Conservation (phyloP, 2,329 filamentous ascomycete species). For the Cryphonectria naterciae region DNA sequence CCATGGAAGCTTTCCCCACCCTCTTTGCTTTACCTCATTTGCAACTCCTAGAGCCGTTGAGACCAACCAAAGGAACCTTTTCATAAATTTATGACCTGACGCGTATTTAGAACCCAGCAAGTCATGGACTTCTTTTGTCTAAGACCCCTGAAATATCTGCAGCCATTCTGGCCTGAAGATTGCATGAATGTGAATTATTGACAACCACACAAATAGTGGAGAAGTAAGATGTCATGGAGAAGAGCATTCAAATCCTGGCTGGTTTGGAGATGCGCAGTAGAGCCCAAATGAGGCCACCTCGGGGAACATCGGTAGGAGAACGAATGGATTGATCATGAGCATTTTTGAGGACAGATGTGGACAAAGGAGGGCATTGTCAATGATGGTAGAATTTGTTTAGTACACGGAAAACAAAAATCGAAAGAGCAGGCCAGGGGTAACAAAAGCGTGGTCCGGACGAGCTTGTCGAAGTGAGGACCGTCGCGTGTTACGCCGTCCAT, state of each 20-base stretch:
- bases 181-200: not conserved
- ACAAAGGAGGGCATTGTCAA: not conserved
- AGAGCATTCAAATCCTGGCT: too few relatives aligned
- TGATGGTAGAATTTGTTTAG: not conserved
- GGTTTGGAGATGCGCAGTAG: not conserved
- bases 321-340: not conserved
- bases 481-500: slow-evolving; percentile 49
- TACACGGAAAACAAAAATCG: not conserved
- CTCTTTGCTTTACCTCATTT: not conserved
- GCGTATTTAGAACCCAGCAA: not conserved
- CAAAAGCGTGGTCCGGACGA: slow-evolving; percentile 14
- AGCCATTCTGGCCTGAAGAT: not conserved
- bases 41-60: not conserved
- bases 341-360: not conserved
- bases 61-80: not conserved
- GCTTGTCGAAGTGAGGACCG: not conserved
- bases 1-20: not conserved
- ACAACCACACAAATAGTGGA: not conserved
- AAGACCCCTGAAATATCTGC: not conserved
- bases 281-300: not conserved
- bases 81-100: not conserved
- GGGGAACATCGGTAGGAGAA: not conserved
- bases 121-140: slow-evolving; percentile 6
- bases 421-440: slow-evolving; percentile 28
- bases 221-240: not conserved